phyloP scores from a whole-genome alignment of 306 rosid species.

The Vigna nakashimae region DNA sequence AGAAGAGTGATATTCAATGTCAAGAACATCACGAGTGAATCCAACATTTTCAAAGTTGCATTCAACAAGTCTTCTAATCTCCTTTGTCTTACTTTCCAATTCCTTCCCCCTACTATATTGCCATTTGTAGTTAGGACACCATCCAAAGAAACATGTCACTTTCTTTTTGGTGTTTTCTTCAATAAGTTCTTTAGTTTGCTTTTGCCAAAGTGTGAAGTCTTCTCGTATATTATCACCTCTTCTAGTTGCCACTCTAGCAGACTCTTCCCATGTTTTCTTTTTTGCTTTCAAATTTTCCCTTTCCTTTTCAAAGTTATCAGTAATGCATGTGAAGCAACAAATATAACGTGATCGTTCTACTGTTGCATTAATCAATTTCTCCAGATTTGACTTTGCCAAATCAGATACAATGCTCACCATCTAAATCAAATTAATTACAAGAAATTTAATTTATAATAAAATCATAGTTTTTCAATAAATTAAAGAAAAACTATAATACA shows the following conservation, averaged over 20 bases:
- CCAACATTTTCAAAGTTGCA: background rate
- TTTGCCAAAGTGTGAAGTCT: background rate
- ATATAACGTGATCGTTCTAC: background rate
- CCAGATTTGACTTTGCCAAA: background rate
- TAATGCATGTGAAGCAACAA: background rate
- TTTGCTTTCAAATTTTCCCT: background rate
- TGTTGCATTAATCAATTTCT: background rate
- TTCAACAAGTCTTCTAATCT: background rate
- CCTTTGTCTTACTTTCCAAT: background rate
- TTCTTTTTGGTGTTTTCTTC: slow-evolving; percentile 1
- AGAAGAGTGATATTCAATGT: background rate
- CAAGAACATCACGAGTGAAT: background rate
- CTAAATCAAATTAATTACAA: background rate
- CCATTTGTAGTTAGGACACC: background rate
- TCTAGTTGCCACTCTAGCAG: background rate
- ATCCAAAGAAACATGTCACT: slow-evolving; percentile 2
- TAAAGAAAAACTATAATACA: background rate
- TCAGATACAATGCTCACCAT: background rate
- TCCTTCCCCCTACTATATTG: slow-evolving; percentile 19
- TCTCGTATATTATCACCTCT: background rate
- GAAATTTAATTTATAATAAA: background rate
- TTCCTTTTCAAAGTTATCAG: background rate
- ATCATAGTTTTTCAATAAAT: background rate
- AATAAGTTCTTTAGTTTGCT: background rate
- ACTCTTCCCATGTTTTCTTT: background rate